Base-by-base conservation (phyloP, 495 filamentous ascomycete genomes). In the Penicillium longicatenatum region DNA sequence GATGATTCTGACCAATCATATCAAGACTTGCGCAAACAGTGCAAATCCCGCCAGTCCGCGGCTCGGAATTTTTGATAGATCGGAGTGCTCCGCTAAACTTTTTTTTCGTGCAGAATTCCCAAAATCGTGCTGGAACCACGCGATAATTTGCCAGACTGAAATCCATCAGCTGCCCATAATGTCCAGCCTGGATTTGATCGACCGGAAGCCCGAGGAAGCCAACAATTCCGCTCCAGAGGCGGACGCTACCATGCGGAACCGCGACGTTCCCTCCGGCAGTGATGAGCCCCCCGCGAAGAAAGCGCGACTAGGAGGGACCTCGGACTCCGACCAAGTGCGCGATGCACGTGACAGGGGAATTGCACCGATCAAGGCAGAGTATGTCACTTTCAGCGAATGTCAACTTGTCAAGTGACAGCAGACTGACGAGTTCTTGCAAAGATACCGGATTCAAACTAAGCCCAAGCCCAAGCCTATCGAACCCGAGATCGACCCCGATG, bases 351-450 rank as follows among this genome's bases (percentile, higher is more conserved):
- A 78, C 43, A 83, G 84, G 66, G 93, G 93, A 30, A 80, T 93
- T 57, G 91, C 91, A 31, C 83, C 86, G 2, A 87, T 98, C 65
- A 97, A 96, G 71, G 65, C 83, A 56, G 93, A 97, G 90, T 97
- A 73, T 69, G 84, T 73, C 14, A 50, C 12, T 10, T 17, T n/a
- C 44, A 33, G n/a, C n/a, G n/a, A n/a, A n/a, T n/a, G 26, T 39
- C 48, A 21, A 24, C n/a, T 9, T n/a, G n/a, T n/a, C 26, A 37
- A 33, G 12, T 21, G 10, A 39, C 6, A 31, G 16, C 26, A 17
- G 14, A 14, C 55, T 35, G 35, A 43, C 42, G 48, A 56, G 6
- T n/a, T 37, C 35, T 31, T 42, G 49, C 52, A 46, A 64, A 90
- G 87, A 63, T 91, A 81, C 68, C 78, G 88, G 45, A 74, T 90